Conservation (phyloP, 1,284 basidiomycete species). For the Irpex sp. region DNA sequence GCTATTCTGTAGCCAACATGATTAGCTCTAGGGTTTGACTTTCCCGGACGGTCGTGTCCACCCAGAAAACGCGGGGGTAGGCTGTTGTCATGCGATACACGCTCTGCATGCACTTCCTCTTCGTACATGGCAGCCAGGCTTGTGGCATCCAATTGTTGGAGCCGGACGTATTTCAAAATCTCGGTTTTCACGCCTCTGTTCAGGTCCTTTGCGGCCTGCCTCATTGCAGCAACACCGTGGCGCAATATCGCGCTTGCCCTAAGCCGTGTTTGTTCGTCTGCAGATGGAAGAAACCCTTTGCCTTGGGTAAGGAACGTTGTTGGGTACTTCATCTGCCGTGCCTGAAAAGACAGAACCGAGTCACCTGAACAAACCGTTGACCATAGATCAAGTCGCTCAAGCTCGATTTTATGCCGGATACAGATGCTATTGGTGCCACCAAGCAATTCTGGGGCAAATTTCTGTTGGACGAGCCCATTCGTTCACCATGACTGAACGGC, state of each 20-base stretch:
- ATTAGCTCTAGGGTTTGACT: neutral
- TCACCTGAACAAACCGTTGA: neutral
- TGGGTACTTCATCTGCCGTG: neutral
- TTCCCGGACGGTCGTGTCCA: neutral
- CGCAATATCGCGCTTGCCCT: neutral
- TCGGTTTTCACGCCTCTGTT: neutral
- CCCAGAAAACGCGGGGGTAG: neutral
- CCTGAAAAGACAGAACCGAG: neutral
- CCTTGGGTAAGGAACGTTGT: neutral
- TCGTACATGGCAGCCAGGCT: neutral
- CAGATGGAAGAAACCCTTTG: neutral
- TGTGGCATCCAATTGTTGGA: neutral
- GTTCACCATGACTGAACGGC: neutral
- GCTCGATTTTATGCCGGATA: neutral
- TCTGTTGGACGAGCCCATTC: neutral
- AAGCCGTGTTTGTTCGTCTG: neutral
- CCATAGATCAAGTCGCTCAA: neutral
- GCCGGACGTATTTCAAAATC: neutral
- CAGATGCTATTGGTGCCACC: neutral
- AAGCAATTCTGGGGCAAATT: neutral
- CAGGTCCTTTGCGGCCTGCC: neutral
- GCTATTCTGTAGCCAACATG: constrained; percentile 12
- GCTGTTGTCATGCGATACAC: neutral
- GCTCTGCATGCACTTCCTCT: neutral
- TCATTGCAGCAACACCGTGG: neutral